Conservation (phyloP, 768 basidiomycete species). For the Hypholoma fasciculare region DNA sequence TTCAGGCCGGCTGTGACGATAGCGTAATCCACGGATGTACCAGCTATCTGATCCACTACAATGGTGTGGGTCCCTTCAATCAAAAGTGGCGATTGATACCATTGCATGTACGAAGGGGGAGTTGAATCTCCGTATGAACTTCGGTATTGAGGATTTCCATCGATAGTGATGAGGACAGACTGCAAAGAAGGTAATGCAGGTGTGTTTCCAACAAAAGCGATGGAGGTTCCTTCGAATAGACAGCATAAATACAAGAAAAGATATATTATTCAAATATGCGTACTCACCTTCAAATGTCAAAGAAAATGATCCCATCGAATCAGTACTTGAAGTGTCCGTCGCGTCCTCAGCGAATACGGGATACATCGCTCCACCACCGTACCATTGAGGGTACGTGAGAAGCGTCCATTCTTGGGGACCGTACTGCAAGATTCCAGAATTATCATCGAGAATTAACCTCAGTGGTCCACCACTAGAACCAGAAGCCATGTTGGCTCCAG, state of each 20-base stretch:
- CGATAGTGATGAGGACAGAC: conserved; percentile 18
- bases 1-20: conserved; percentile 17
- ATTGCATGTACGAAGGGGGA: conserved; percentile 21
- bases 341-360: not conserved
- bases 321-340: not conserved
- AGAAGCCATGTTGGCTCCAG: not conserved
- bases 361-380: not conserved
- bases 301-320: not conserved
- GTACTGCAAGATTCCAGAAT: not conserved
- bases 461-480: not conserved
- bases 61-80: conserved; percentile 20
- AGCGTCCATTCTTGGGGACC: not conserved
- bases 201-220: conserved; percentile 14
- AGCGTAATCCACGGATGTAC: conserved; percentile 21
- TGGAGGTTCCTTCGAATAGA: conserved; percentile 5
- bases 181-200: conserved; percentile 8
- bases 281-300: not conserved
- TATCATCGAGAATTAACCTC: not conserved
- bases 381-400: not conserved
- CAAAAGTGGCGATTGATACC: conserved; percentile 22
- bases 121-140: conserved; percentile 10
- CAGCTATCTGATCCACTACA: conserved; percentile 17
- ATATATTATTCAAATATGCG: not conserved
- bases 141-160: conserved; percentile 11
- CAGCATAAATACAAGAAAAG: not conserved